Conservation (phyloP, 805 yeast genomes). For the Hanseniaspora valbyensis region DNA sequence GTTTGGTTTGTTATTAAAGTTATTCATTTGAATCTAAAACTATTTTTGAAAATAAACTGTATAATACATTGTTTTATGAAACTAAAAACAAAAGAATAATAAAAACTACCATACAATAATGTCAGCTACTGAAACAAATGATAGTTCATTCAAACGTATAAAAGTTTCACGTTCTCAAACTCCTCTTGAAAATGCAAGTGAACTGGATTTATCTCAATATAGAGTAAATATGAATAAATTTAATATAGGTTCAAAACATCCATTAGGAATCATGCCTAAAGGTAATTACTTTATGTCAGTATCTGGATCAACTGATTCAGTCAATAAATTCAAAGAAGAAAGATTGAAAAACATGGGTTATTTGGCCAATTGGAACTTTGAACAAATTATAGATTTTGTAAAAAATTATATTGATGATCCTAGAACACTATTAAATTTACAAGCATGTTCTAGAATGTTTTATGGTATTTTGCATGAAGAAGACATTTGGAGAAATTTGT, state of each 20-base stretch:
- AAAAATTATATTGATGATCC: conserved; percentile 37
- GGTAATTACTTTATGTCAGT: conserved; percentile 48
- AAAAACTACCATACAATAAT: too few relatives aligned
- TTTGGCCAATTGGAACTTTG: conserved; percentile 49
- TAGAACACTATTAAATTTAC: conserved; percentile 39
- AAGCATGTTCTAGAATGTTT: conserved; percentile 52
- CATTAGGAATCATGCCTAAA: conserved; percentile 62
- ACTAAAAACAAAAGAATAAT: too few relatives aligned
- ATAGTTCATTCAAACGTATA: not conserved
- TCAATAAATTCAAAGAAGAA: conserved; percentile 15
- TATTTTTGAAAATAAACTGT: too few relatives aligned
- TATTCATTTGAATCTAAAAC: too few relatives aligned
- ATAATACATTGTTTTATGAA: too few relatives aligned
- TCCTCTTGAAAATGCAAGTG: not conserved
- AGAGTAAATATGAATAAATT: conserved; percentile 15
- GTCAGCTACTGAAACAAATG: too few relatives aligned
- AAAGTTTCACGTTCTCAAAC: not conserved
- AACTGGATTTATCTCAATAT: conserved; percentile 15
- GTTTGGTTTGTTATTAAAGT: too few relatives aligned
- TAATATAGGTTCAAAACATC: conserved; percentile 41
- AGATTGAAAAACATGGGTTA: conserved; percentile 40
- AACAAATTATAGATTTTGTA: conserved; percentile 44
- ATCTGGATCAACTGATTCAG: conserved; percentile 17
- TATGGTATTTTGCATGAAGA: conserved; percentile 68
- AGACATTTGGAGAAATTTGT: conserved; percentile 66